Conservation (phyloP, 2,329 filamentous ascomycete genomes). For the Fusarium brachygibbosum region DNA sequence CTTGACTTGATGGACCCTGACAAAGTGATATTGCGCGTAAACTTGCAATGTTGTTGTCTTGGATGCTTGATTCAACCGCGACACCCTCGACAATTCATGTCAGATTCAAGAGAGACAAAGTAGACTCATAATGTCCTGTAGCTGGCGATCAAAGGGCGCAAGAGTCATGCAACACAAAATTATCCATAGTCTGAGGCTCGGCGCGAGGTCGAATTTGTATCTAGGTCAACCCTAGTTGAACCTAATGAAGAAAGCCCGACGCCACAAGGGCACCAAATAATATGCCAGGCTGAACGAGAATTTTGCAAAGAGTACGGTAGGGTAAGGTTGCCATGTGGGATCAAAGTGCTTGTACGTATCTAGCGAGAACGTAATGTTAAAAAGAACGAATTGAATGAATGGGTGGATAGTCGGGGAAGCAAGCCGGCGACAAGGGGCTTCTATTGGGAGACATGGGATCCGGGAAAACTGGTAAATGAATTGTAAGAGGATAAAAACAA, state of each 20-base stretch:
- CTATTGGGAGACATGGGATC: constrained; percentile 30
- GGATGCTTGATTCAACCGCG: neutral
- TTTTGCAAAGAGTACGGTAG: constrained; percentile 3
- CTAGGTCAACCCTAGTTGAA: constrained; percentile 43
- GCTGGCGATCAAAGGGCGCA: constrained; percentile 15
- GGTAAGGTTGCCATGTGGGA: constrained; percentile 38
- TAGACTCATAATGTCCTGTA: constrained; percentile 1
- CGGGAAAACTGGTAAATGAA: constrained; percentile 36
- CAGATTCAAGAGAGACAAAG: neutral
- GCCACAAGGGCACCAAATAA: constrained; percentile 30
- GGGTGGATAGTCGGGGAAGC: constrained; percentile 31
- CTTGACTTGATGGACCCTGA: constrained; percentile 29
- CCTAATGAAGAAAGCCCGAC: constrained; percentile 41
- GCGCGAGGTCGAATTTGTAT: constrained; percentile 35
- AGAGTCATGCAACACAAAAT: constrained; percentile 40
- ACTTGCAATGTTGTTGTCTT: neutral
- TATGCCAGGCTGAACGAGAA: constrained; percentile 16
- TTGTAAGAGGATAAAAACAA: constrained; percentile 28
- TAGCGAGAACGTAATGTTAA: constrained; percentile 25
- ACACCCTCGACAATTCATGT: neutral
- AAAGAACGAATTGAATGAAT: constrained; percentile 16
- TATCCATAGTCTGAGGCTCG: constrained; percentile 33
- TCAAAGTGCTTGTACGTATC: constrained; percentile 12
- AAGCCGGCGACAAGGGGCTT: constrained; percentile 40
- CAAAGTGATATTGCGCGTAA: neutral